phyloP scores from a whole-genome alignment of 306 rosid genomes.

The Argentina anserina region DNA sequence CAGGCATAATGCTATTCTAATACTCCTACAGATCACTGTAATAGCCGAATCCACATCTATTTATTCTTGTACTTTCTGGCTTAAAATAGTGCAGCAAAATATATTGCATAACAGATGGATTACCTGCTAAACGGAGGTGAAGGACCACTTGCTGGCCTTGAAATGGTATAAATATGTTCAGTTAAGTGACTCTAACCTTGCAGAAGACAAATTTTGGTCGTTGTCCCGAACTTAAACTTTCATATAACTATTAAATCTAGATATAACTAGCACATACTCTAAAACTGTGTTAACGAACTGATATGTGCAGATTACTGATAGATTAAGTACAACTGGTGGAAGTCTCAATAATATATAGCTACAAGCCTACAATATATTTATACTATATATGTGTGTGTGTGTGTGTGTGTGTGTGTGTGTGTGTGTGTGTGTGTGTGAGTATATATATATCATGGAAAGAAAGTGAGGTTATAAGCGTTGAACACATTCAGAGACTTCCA shows the following conservation, averaged over 20 bases:
- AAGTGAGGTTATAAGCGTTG: too few relatives aligned
- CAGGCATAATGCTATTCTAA: conserved; percentile 35
- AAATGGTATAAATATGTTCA: conserved; percentile 15
- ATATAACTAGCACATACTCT: conserved; percentile 18
- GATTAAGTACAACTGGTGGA: conserved; percentile 42
- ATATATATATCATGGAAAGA: too few relatives aligned
- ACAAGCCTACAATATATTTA: too few relatives aligned
- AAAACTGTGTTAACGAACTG: not conserved
- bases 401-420: too few relatives aligned
- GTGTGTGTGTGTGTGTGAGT: too few relatives aligned
- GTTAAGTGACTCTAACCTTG: conserved; percentile 16
- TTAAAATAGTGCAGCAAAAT: conserved; percentile 2
- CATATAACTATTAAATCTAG: conserved; percentile 29
- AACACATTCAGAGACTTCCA: too few relatives aligned
- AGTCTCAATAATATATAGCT: too few relatives aligned
- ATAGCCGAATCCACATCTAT: conserved; percentile 33
- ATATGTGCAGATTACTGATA: conserved; percentile 28
- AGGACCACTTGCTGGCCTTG: conserved; percentile 50
- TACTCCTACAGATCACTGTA: conserved; percentile 26
- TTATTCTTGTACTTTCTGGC: conserved; percentile 24
- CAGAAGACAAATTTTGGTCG: conserved; percentile 22
- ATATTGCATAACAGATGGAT: conserved; percentile 9
- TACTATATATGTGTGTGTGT: too few relatives aligned
- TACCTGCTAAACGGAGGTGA: conserved; percentile 16
- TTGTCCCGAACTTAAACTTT: conserved; percentile 18